Evolutionary conservation across 805 yeast genomes (phyloP).

Genomic region (Myxozyma vanderwaltii): DNA sequence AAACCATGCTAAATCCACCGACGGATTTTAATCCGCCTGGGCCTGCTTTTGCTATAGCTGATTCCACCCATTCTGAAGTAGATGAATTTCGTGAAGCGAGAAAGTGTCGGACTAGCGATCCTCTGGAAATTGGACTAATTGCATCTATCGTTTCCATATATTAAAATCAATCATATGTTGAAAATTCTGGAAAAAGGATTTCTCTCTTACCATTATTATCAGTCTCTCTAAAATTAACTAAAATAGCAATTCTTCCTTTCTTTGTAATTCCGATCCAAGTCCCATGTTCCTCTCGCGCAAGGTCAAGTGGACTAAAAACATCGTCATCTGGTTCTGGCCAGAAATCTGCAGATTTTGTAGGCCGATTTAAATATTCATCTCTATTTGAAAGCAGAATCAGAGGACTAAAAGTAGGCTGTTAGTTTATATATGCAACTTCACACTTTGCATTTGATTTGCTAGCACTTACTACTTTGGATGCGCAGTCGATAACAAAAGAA

Average conservation of each 20-base stretch:
- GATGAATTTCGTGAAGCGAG: slow-evolving; percentile 42
- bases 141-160: slow-evolving; percentile 2
- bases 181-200: neutral
- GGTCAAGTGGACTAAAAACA: slow-evolving; percentile 59
- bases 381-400: slow-evolving; percentile 78
- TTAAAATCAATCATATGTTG: neutral
- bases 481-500: slow-evolving; percentile 63
- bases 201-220: slow-evolving; percentile 28
- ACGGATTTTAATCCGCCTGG: slow-evolving; percentile 44
- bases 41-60: slow-evolving; percentile 37
- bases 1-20: slow-evolving; percentile 67
- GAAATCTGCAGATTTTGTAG: slow-evolving; percentile 61
- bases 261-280: slow-evolving; percentile 85
- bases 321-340: slow-evolving; percentile 38
- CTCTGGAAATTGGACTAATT: slow-evolving; percentile 51
- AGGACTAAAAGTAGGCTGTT: slow-evolving; percentile 45
- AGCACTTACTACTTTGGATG: slow-evolving; percentile 62
- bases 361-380: slow-evolving; percentile 79
- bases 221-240: slow-evolving; percentile 72
- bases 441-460: too few relatives aligned
- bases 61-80: slow-evolving; percentile 52
- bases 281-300: slow-evolving; percentile 74
- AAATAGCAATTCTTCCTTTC: slow-evolving; percentile 63
- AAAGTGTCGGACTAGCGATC: slow-evolving; percentile 53
- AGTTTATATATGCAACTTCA: too few relatives aligned